These are phyloP conservation scores for Ophiostoma sp. DNA, from an alignment of 2,329 filamentous ascomycete species.

Conservation along the genomic window DNA sequence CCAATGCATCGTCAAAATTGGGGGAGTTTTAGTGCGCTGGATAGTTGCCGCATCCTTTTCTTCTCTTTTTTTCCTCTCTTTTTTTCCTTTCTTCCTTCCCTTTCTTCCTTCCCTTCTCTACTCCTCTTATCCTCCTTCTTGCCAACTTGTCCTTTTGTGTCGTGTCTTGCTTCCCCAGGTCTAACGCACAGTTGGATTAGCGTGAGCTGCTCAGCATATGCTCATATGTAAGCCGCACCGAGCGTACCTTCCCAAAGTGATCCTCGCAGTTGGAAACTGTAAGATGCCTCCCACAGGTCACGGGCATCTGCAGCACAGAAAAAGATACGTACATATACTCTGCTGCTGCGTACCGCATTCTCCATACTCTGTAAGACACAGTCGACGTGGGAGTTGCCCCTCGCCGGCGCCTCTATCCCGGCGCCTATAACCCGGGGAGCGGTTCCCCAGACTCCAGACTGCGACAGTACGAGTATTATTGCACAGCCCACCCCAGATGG, in stretches of 20 bases:
- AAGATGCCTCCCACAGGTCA: no score
- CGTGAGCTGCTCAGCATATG: no score
- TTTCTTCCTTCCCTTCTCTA: no score
- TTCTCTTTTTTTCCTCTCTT: neutral
- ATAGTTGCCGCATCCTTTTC: neutral
- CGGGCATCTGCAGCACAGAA: neutral
- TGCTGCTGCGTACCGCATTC: neutral
- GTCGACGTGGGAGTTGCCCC: neutral
- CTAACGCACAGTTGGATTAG: no score
- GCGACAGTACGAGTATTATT: neutral
- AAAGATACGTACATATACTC: neutral
- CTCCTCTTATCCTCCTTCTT: no score
- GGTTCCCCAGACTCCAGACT: conserved; percentile 11
- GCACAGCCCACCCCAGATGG: conserved; percentile 1
- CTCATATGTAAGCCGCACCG: no score
- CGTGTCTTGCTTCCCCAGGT: no score
- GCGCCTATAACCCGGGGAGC: neutral
- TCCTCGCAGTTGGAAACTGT: no score
- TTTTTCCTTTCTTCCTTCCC: neutral
- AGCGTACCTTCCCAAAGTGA: no score
- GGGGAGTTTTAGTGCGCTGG: neutral
- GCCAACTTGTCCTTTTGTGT: no score
- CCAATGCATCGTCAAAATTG: conserved; percentile 1
- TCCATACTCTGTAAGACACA: neutral
- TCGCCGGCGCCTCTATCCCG: conserved; percentile 9